A percentile compares a stretch with the other conserved stretches of the same genome.
Conservation (phyloP, 805 yeast genomes). For the Ogataea paraovalis region DNA sequence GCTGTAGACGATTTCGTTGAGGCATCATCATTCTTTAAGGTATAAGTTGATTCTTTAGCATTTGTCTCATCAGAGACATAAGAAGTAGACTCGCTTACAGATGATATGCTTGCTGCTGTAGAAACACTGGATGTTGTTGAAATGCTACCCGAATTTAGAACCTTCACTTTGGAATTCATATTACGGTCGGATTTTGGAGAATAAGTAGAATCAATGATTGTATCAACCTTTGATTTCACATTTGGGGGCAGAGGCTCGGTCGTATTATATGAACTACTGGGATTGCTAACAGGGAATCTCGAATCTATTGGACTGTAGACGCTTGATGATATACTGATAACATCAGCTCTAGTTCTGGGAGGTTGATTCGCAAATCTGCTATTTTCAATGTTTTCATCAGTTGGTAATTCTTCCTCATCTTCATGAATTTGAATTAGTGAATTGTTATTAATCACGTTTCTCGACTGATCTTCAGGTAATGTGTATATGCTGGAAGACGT, state of each 20-base stretch:
- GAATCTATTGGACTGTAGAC: not conserved
- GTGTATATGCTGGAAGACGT: conserved; percentile 20
- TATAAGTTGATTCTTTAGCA: not conserved
- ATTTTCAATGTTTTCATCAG: not conserved
- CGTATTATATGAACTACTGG: not conserved
- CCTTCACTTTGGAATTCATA: not conserved
- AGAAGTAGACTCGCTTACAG: not conserved
- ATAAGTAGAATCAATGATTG: not conserved
- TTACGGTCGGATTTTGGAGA: not conserved
- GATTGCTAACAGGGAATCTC: not conserved
- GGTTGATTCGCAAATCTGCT: not conserved
- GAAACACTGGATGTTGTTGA: not conserved
- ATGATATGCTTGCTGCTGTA: not conserved
- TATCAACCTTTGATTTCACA: not conserved
- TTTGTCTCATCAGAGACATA: not conserved
- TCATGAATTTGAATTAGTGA: not conserved
- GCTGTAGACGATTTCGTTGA: not conserved
- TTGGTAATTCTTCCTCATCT: conserved; percentile 1
- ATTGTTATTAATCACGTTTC: too few relatives aligned
- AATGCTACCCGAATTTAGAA: not conserved
- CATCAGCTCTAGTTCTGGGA: not conserved
- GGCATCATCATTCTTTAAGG: too few relatives aligned
- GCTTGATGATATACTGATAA: not conserved
- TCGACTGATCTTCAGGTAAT: conserved; percentile 1
- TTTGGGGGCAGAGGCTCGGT: not conserved